Conservation (phyloP, 371 early-diverging fungal genomes). For the Rhizopus stolonifer region DNA sequence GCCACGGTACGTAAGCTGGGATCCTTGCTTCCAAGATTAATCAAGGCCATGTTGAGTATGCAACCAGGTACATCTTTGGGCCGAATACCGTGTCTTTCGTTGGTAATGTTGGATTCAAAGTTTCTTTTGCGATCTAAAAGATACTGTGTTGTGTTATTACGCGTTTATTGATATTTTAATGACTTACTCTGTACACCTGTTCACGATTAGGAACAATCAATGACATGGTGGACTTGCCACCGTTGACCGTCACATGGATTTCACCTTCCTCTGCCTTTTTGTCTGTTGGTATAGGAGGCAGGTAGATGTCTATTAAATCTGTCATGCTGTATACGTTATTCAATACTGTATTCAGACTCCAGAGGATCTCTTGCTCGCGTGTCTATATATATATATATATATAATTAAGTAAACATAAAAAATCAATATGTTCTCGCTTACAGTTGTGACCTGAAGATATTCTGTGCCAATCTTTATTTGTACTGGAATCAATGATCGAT, state of each 20-base stretch:
- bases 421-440: constrained; percentile 11
- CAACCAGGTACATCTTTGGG: constrained; percentile 90
- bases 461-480: constrained; percentile 76
- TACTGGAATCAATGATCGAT: constrained; percentile 65
- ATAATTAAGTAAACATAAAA: constrained; percentile 1
- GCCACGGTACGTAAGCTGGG: constrained; percentile 74
- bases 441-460: constrained; percentile 71
- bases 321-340: constrained; percentile 84
- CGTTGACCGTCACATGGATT: constrained; percentile 66
- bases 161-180: too few relatives aligned
- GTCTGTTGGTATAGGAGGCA: constrained; percentile 42
- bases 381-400: constrained; percentile 7
- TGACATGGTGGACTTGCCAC: constrained; percentile 54
- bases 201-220: constrained; percentile 74
- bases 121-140: constrained; percentile 62
- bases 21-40: constrained; percentile 80
- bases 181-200: constrained; percentile 60
- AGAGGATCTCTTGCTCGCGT: constrained; percentile 62
- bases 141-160: constrained; percentile 3
- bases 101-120: constrained; percentile 56
- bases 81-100: constrained; percentile 66
- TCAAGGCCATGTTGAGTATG: constrained; percentile 84
- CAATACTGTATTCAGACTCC: constrained; percentile 66
- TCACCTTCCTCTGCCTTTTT: constrained; percentile 55
- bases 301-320: constrained; percentile 73